These are phyloP conservation scores for Carex scoparia DNA, from an alignment of 176 grass and related monocot species.

Conservation along the genomic window DNA sequence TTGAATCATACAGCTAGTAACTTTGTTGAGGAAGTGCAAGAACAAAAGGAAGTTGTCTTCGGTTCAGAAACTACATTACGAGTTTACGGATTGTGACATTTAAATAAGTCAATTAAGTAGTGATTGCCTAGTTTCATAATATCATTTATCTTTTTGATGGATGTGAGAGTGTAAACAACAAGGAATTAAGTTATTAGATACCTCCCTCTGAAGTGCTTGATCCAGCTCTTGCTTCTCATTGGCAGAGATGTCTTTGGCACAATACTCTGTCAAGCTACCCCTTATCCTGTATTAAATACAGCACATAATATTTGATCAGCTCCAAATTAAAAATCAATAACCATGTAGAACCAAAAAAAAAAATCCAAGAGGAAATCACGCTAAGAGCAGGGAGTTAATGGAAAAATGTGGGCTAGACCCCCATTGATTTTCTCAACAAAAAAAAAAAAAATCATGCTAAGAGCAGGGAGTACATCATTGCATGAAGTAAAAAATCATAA, in stretches of 20 bases:
- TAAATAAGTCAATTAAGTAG: neutral
- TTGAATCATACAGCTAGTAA: neutral
- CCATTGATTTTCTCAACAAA: neutral
- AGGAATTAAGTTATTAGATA: conserved; percentile 4
- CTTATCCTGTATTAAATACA: conserved; percentile 49
- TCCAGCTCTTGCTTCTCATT: conserved; percentile 75
- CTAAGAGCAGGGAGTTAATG: neutral
- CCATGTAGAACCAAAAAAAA: neutral
- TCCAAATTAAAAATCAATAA: neutral
- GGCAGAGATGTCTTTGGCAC: conserved; percentile 53
- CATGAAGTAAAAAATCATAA: neutral
- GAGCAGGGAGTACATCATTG: neutral
- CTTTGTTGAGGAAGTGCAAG: neutral
- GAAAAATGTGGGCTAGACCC: too few relatives aligned
- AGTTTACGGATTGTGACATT: neutral
- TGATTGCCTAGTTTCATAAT: neutral
- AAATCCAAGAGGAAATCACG: neutral
- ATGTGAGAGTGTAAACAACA: neutral
- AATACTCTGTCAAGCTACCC: conserved; percentile 51
- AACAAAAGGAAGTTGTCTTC: neutral
- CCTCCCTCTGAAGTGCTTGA: conserved; percentile 77
- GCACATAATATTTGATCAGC: neutral
- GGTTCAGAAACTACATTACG: neutral
- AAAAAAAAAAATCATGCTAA: neutral
- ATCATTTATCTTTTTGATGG: neutral